Conservation (phyloP, 2,329 filamentous ascomycete genomes). For the Sarocladiaceae sp. region DNA sequence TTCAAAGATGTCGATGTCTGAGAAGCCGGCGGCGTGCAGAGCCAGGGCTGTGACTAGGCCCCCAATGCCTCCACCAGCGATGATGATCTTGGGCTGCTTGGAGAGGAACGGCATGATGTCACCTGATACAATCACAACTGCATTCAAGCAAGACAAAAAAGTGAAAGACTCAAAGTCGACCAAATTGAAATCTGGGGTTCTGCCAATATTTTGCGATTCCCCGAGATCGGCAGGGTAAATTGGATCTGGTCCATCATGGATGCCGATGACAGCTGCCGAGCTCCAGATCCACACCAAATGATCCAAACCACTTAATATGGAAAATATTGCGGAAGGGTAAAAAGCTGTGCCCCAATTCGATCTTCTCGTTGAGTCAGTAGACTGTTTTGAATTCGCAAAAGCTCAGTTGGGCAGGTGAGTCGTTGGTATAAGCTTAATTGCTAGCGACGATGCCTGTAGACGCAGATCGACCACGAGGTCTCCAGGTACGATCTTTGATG, state of each 20-base stretch:
- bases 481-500: too few species aligned
- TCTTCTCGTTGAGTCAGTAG: too few species aligned
- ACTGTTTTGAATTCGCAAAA: too few species aligned
- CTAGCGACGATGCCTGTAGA: too few species aligned
- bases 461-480: too few species aligned
- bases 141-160: neutral
- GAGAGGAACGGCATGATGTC: constrained; percentile 3
- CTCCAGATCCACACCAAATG: neutral
- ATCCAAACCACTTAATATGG: neutral
- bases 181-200: too few species aligned
- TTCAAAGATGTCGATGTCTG: constrained; percentile 7
- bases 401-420: too few species aligned
- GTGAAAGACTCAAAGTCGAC: too few species aligned
- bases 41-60: neutral
- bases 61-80: constrained; percentile 6
- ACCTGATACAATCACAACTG: neutral
- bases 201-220: too few species aligned
- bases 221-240: neutral
- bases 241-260: neutral
- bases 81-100: constrained; percentile 7
- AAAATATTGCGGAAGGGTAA: neutral
- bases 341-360: too few species aligned
- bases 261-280: constrained; percentile 7
- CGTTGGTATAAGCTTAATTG: too few species aligned
- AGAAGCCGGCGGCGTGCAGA: constrained; percentile 5